These are phyloP conservation scores for Phytophthora sojae DNA, from an alignment of 352 stramenopile genomes.

Conservation along the genomic window DNA sequence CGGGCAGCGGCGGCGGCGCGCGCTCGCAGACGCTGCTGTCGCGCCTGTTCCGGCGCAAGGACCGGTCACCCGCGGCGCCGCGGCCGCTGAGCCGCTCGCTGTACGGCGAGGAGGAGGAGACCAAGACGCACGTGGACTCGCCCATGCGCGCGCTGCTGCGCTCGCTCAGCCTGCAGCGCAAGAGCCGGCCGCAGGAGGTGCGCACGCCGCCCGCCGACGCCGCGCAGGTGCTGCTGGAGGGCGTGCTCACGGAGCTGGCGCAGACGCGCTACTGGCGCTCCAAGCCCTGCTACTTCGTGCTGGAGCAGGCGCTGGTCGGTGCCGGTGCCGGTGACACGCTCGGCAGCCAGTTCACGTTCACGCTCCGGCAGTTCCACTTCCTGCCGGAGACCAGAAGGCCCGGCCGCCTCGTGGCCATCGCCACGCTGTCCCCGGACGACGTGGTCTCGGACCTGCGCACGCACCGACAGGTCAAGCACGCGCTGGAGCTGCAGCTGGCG, in stretches of 20 bases:
- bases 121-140: slow-evolving; percentile 38
- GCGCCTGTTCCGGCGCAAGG: slow-evolving; percentile 48
- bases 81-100: slow-evolving; percentile 7
- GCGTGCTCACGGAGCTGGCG: slow-evolving; percentile 58
- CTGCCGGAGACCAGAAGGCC: slow-evolving; percentile 35
- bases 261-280: slow-evolving; percentile 67
- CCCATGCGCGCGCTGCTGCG: slow-evolving; percentile 43
- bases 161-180: slow-evolving; percentile 44
- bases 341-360: slow-evolving; percentile 26
- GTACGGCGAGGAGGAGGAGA: slow-evolving; percentile 46
- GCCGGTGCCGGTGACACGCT: neutral
- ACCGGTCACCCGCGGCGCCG: slow-evolving; percentile 18
- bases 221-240: slow-evolving; percentile 52
- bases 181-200: slow-evolving; percentile 16
- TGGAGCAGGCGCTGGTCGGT: slow-evolving; percentile 43
- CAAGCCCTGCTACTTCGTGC: slow-evolving; percentile 64
- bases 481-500: slow-evolving; percentile 57
- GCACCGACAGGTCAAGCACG: slow-evolving; percentile 54
- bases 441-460: slow-evolving; percentile 58
- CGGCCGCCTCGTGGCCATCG: slow-evolving; percentile 47
- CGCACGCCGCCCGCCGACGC: neutral
- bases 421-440: slow-evolving; percentile 62
- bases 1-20: slow-evolving; percentile 6
- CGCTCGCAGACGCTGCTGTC: slow-evolving; percentile 41
- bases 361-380: slow-evolving; percentile 61